A percentile compares a stretch with the other conserved stretches of the same genome.
phyloP scores from a whole-genome alignment of 257 asterid genomes.

The Craterostigma plantagineum region DNA sequence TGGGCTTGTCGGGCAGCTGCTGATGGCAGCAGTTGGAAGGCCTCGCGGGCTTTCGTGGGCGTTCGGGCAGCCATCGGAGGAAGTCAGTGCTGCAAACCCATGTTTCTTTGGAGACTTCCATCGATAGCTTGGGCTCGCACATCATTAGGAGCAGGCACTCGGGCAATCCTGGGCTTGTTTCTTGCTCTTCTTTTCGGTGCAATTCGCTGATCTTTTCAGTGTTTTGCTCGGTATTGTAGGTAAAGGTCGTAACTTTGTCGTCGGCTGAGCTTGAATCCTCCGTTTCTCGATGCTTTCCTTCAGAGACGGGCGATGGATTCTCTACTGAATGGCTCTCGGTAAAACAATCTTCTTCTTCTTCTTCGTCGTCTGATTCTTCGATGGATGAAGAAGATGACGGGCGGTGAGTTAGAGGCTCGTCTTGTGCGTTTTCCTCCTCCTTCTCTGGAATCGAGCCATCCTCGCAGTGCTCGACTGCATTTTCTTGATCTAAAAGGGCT shows the following conservation, averaged over 20 bases:
- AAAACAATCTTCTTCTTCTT: too few relatives aligned
- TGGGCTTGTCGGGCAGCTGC: slow-evolving; percentile 15
- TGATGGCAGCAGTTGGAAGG: slow-evolving; percentile 14
- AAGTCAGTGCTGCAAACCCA: slow-evolving; percentile 87
- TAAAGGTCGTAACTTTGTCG: too few relatives aligned
- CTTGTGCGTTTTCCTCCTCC: neutral
- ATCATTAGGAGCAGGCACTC: slow-evolving; percentile 64
- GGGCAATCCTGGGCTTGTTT: slow-evolving; percentile 22
- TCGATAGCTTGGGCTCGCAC: slow-evolving; percentile 68
- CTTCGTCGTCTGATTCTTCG: slow-evolving; percentile 7
- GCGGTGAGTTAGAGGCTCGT: too few relatives aligned
- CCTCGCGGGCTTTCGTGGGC: slow-evolving; percentile 20
- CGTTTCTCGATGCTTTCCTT: too few relatives aligned
- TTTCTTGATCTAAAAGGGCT: slow-evolving; percentile 30
- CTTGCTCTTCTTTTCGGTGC: too few relatives aligned
- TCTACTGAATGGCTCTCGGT: too few relatives aligned
- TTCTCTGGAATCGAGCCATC: too few relatives aligned
- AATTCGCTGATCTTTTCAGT: slow-evolving; percentile 1
- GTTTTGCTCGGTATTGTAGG: neutral
- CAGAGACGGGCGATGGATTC: too few relatives aligned
- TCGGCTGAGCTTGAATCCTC: too few relatives aligned
- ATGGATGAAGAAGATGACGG: slow-evolving; percentile 18
- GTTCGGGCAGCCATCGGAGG: slow-evolving; percentile 58
- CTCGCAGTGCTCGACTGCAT: too few relatives aligned
- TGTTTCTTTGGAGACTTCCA: slow-evolving; percentile 87